phyloP scores from a whole-genome alignment of 2,329 filamentous ascomycete genomes.

The Nannizziopsis barbatae region DNA sequence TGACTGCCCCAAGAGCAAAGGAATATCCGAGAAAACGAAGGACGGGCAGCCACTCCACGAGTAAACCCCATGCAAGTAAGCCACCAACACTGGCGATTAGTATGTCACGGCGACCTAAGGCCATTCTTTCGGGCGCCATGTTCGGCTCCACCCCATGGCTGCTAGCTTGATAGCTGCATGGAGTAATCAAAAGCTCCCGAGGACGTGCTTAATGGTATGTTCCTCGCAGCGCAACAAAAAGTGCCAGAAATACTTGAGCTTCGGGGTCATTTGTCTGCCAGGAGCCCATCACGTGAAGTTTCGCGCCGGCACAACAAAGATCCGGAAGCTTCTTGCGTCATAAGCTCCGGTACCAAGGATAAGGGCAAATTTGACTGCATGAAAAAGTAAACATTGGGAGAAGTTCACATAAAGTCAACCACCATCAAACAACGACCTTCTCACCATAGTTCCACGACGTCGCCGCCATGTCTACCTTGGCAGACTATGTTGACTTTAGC shows the following conservation, averaged over 20 bases:
- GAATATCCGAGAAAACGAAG: conserved; percentile 79
- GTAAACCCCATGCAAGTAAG: conserved; percentile 77
- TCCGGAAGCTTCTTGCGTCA: neutral
- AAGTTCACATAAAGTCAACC: no score
- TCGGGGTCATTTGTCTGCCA: no score
- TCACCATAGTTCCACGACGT: neutral
- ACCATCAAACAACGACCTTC: neutral
- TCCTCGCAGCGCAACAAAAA: neutral
- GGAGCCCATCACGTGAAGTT: neutral
- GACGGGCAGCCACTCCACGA: conserved; percentile 68
- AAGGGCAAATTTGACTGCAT: neutral
- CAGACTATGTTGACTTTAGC: conserved; percentile 48
- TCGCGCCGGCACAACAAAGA: neutral
- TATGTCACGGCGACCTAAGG: conserved; percentile 35
- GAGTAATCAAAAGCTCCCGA: neutral
- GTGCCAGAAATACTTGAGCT: neutral
- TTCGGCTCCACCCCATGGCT: conserved; percentile 22
- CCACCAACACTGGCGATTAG: conserved; percentile 32
- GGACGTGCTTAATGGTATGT: no score
- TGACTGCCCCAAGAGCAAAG: conserved; percentile 57
- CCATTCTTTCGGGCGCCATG: conserved; percentile 41
- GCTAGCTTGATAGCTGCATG: conserved; percentile 10
- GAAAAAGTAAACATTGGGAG: conserved; percentile 2
- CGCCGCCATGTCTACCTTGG: conserved; percentile 26
- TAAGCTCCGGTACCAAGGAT: neutral